These are phyloP conservation scores for Penicillium sp. DNA, from an alignment of 2,329 filamentous ascomycete genomes.

Conservation along the genomic window DNA sequence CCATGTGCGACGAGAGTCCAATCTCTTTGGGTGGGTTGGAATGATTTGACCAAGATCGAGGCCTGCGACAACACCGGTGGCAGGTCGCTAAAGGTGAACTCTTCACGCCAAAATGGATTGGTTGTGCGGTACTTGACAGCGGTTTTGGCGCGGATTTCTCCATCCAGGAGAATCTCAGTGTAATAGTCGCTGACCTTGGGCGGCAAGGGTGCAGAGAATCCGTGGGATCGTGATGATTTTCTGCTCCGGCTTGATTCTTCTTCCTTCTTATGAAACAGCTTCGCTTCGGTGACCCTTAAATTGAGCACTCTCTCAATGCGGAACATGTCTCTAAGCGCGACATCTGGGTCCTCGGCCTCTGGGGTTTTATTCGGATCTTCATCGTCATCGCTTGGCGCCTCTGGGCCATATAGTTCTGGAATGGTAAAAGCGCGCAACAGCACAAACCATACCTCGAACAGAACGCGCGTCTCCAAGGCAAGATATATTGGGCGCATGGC, in stretches of 20 bases:
- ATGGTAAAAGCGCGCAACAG: conserved; percentile 84
- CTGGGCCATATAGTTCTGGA: conserved; percentile 78
- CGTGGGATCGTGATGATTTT: conserved; percentile 31
- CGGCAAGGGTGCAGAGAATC: conserved; percentile 21
- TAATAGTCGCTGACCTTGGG: conserved; percentile 41
- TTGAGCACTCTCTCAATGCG: conserved; percentile 58
- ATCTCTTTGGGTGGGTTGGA: conserved; percentile 46
- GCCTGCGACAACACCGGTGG: conserved; percentile 45
- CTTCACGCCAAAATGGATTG: conserved; percentile 47
- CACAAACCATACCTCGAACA: conserved; percentile 98
- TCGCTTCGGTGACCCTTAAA: conserved; percentile 58
- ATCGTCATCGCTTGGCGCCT: conserved; percentile 41
- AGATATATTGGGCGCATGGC: conserved; percentile 85
- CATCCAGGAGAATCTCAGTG: conserved; percentile 46
- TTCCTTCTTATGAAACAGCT: conserved; percentile 41
- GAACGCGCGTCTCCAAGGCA: conserved; percentile 73
- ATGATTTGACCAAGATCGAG: conserved; percentile 43
- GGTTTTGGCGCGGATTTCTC: conserved; percentile 46
- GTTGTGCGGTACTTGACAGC: conserved; percentile 43
- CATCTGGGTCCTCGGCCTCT: conserved; percentile 18
- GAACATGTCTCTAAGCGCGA: conserved; percentile 55
- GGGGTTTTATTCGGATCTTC: conserved; percentile 43
- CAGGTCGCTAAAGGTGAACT: conserved; percentile 45
- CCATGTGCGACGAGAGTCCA: conserved; percentile 46
- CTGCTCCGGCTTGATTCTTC: conserved; percentile 30